phyloP scores from a whole-genome alignment of 768 basidiomycete species.

The Russula dissimulans region DNA sequence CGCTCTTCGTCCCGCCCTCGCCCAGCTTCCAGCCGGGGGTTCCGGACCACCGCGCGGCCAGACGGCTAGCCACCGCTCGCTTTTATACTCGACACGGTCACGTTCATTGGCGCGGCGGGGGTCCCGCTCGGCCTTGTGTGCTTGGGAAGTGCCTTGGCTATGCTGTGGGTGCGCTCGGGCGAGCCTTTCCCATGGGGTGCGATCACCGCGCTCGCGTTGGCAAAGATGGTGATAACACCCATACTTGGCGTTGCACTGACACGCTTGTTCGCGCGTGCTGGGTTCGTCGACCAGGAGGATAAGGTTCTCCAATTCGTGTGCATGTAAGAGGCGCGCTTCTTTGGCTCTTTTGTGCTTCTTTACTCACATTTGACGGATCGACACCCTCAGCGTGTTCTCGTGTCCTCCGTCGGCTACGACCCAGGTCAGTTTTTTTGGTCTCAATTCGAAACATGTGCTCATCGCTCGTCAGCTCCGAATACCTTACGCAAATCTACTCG shows the following conservation, averaged over 20 bases:
- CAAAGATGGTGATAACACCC: conserved; percentile 48
- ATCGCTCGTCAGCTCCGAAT: conserved; percentile 19
- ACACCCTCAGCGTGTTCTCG: conserved; percentile 19
- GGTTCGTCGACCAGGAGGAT: conserved; percentile 42
- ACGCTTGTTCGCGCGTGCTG: conserved; percentile 37
- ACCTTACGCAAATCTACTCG: conserved; percentile 57
- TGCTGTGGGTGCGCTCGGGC: conserved; percentile 40
- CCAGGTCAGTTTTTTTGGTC: conserved; percentile 9
- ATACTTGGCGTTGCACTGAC: conserved; percentile 49
- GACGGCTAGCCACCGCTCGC: conserved; percentile 62
- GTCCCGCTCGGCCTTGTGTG: conserved; percentile 56
- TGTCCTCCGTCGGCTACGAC: conserved; percentile 16
- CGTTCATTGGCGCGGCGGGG: conserved; percentile 53
- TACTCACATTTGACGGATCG: conserved; percentile 58
- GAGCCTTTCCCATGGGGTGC: conserved; percentile 44
- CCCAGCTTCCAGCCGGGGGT: conserved; percentile 34
- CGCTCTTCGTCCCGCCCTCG: conserved; percentile 44
- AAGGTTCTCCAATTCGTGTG: conserved; percentile 59
- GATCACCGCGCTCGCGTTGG: conserved; percentile 42
- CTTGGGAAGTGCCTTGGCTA: conserved; percentile 54
- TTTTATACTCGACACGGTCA: conserved; percentile 45
- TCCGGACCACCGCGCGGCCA: conserved; percentile 34
- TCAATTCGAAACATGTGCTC: neutral
- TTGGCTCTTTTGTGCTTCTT: conserved; percentile 48
- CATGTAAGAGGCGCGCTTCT: conserved; percentile 46